Conservation (phyloP, 208 protist species). For the Perkinsela sp. region DNA sequence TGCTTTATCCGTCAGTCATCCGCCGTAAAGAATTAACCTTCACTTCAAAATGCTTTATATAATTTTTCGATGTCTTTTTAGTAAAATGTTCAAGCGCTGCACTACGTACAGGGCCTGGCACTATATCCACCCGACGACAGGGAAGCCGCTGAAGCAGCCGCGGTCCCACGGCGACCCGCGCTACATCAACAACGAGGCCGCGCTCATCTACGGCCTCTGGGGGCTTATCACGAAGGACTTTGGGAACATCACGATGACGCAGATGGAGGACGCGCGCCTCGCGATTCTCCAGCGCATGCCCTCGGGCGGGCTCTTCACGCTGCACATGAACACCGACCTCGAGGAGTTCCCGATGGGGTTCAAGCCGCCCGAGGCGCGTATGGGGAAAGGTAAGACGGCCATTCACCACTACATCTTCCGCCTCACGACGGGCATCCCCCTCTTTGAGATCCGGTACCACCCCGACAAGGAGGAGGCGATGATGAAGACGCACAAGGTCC, state of each 20-base stretch:
- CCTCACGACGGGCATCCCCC: conserved; percentile 50
- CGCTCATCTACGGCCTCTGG: conserved; percentile 36
- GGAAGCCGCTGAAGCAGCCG: conserved; percentile 38
- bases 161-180: conserved; percentile 52
- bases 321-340: conserved; percentile 58
- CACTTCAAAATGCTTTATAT: background rate
- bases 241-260: conserved; percentile 56
- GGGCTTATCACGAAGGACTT: conserved; percentile 58
- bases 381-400: conserved; percentile 54
- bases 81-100: conserved; percentile 11
- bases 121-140: conserved; percentile 57
- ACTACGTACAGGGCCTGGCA: conserved; percentile 23
- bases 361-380: conserved; percentile 57
- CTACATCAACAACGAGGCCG: conserved; percentile 60
- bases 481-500: conserved; percentile 8
- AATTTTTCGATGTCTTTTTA: background rate
- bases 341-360: conserved; percentile 58
- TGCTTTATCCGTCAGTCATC: background rate
- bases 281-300: conserved; percentile 51
- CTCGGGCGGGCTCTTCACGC: conserved; percentile 25
- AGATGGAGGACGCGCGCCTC: conserved; percentile 49
- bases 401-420: conserved; percentile 68
- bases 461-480: conserved; percentile 2
- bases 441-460: conserved; percentile 43
- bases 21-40: background rate